Evolutionary conservation across 139 green algal genomes (phyloP), one percentile per base, ranked within the genome.

Genomic region (Pleodorina starrii): DNA sequence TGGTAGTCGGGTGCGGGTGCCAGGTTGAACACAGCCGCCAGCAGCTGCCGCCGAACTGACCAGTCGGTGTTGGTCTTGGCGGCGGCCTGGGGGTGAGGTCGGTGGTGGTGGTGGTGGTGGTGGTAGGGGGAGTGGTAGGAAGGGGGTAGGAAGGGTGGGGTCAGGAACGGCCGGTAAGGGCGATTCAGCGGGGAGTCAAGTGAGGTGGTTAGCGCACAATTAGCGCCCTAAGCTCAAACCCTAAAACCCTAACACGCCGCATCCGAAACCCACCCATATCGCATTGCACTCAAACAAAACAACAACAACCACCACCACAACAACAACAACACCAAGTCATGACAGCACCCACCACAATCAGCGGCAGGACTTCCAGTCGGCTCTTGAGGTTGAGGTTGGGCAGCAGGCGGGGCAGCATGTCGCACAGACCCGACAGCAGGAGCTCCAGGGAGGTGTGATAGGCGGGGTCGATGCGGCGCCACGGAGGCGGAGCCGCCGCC

Each of bases 321-420:
- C n/a, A n/a, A n/a, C n/a, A n/a, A n/a, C n/a, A n/a, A n/a, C n/a
- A n/a, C n/a, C n/a, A n/a, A n/a, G n/a, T n/a, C n/a, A n/a, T n/a
- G n/a, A n/a, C n/a, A n/a, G n/a, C 25, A 17, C 86, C 46, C 82
- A 93, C 90, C 90, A 90, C 79, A 54, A 93, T 36, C 60, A 93
- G 46, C 32, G 90, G 90, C 69, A 93, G 71, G 42, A 83, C 85
- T 46, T 93, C 90, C 44, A 91, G 44, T 3, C 90, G 51, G 14
- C 80, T 82, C 83, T 90, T 93, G 51, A 91, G 79, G 29, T 84
- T 93, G 1, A 93, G 75, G 54, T 54, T 85, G 12, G 87, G 87
- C 68, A 91, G 6, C 44, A 93, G 81, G 35, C 69, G 66, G 6
- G 90, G 90, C 60, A 93, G 86, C 74, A 78, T n/a, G 48, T 90